A percentile compares a stretch with the other conserved stretches of the same genome.
phyloP scores from a whole-genome alignment of 1,284 basidiomycete species.

The Cryptococcus jaspeensis region DNA sequence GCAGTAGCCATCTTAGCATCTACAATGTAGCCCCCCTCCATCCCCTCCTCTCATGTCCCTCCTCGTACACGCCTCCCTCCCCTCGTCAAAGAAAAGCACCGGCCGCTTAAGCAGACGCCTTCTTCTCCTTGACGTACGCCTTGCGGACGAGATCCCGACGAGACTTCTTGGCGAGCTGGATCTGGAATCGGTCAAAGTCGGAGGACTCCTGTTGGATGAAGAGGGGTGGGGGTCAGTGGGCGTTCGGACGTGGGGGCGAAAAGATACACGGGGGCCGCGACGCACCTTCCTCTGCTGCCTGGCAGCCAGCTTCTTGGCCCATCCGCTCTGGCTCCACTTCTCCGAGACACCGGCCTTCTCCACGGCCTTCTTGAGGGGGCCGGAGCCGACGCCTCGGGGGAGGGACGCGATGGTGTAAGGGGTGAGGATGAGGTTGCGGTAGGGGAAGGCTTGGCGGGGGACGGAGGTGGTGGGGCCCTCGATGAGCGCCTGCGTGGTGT shows the following conservation, averaged over 20 bases:
- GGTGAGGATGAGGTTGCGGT: slow-evolving; percentile 90
- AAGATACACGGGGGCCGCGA: neutral
- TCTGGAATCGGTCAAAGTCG: slow-evolving; percentile 85
- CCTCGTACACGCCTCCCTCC: neutral
- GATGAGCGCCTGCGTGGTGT: slow-evolving; percentile 73
- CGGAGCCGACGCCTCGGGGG: slow-evolving; percentile 81
- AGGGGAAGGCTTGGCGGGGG: slow-evolving; percentile 86
- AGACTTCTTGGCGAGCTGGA: slow-evolving; percentile 58
- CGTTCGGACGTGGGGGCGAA: neutral
- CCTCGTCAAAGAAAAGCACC: neutral
- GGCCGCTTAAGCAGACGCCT: slow-evolving; percentile 46
- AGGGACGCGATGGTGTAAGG: slow-evolving; percentile 79
- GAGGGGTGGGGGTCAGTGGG: neutral
- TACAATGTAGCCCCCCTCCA: slow-evolving; percentile 3
- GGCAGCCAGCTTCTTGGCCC: slow-evolving; percentile 88
- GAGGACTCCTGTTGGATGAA: slow-evolving; percentile 56
- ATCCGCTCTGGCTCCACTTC: slow-evolving; percentile 74
- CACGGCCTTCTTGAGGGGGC: slow-evolving; percentile 79
- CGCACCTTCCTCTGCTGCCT: slow-evolving; percentile 66
- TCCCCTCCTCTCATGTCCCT: neutral
- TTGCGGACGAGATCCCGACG: slow-evolving; percentile 53
- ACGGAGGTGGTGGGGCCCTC: slow-evolving; percentile 91
- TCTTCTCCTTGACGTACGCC: slow-evolving; percentile 55
- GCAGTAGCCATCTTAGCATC: slow-evolving; percentile 7
- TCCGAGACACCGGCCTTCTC: slow-evolving; percentile 60